phyloP scores from a whole-genome alignment of 306 rosid genomes.

The Purshia tridentata region DNA sequence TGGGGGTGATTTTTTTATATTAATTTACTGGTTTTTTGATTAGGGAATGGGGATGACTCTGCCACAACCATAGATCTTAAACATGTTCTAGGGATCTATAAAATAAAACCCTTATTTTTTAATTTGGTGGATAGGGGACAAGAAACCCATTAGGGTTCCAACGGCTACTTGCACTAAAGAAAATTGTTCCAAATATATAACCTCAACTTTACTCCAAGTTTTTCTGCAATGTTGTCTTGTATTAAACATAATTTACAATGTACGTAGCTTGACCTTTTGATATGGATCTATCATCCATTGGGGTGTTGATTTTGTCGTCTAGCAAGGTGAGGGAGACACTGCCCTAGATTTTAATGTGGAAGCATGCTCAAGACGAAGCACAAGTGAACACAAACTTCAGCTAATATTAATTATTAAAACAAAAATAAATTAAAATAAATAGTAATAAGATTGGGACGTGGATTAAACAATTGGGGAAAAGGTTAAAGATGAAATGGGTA shows the following conservation, averaged over 20 bases:
- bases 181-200: slow-evolving; percentile 10
- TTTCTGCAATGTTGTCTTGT: slow-evolving; percentile 23
- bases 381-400: slow-evolving; percentile 28
- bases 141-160: slow-evolving; percentile 20
- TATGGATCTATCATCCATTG: slow-evolving; percentile 29
- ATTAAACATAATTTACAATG: neutral
- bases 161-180: slow-evolving; percentile 16
- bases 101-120: neutral
- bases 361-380: slow-evolving; percentile 49
- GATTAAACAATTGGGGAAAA: slow-evolving; percentile 16
- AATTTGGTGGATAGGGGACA: slow-evolving; percentile 21
- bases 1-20: neutral
- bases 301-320: slow-evolving; percentile 51
- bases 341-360: slow-evolving; percentile 40
- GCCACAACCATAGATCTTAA: slow-evolving; percentile 37
- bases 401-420: neutral
- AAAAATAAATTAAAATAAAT: neutral
- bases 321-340: slow-evolving; percentile 43
- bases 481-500: slow-evolving; percentile 19
- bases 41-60: slow-evolving; percentile 29
- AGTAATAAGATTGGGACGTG: slow-evolving; percentile 22
- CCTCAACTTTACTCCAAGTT: slow-evolving; percentile 13
- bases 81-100: slow-evolving; percentile 45
- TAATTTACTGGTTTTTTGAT: slow-evolving; percentile 4
- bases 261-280: slow-evolving; percentile 25